Conservation (phyloP, 78 protist genomes). For the Pigoraptor vietnamica region DNA sequence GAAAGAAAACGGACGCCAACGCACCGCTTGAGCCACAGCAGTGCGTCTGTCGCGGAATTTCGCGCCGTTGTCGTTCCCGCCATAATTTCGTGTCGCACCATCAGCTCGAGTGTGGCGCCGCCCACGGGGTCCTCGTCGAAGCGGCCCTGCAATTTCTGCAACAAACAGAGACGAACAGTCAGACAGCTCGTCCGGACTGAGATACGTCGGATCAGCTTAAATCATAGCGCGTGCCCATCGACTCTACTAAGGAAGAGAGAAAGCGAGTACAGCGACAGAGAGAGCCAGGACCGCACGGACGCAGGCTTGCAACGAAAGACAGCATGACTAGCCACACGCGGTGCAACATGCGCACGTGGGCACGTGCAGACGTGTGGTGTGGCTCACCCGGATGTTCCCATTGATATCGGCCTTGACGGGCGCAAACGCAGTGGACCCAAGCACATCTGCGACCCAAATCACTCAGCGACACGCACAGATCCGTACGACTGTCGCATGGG, state of each 20-base stretch:
- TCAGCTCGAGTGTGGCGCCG: not conserved
- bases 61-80: not conserved
- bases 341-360: not conserved
- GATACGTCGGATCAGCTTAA: no score
- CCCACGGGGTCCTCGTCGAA: not conserved
- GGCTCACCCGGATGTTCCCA: not conserved
- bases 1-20: no score
- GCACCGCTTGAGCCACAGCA: not conserved
- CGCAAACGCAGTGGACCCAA: not conserved
- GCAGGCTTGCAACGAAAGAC: no score
- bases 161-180: not conserved
- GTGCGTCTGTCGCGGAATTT: constrained; percentile 1
- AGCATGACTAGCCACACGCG: no score
- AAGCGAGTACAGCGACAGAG: not conserved
- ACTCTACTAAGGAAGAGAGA: no score
- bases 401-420: not conserved
- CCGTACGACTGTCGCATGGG: no score
- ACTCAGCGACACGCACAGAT: not conserved
- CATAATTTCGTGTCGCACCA: not conserved
- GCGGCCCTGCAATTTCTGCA: not conserved
- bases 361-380: no score
- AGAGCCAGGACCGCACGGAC: no score
- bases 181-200: no score
- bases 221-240: no score
- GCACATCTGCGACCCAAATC: not conserved